Base-by-base conservation (phyloP, 2,329 filamentous ascomycete species). In the Cladophialophora immunda region DNA sequence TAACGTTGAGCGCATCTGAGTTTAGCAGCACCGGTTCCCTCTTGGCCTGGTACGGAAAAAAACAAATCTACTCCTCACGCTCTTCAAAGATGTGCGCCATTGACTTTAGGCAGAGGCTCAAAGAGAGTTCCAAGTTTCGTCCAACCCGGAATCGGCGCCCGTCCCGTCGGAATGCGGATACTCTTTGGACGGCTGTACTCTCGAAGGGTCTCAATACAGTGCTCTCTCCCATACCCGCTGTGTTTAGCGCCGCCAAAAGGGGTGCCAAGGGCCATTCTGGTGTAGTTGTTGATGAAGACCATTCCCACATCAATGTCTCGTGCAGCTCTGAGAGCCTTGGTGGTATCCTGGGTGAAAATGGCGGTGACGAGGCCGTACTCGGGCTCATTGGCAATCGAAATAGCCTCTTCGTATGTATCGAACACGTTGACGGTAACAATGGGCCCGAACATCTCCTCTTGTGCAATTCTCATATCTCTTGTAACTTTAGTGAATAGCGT, bases 161-260 rank as follows among this genome's bases (percentile, higher is more conserved):
- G n/a, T n/a, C n/a, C n/a, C n/a, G n/a, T n/a, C n/a, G n/a, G n/a
- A n/a, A n/a, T n/a, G n/a, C n/a, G n/a, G n/a, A n/a, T n/a, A n/a
- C n/a, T n/a, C n/a, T n/a, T n/a, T n/a, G n/a, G n/a, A n/a, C 29
- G 29, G 8, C 29, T 30, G 29, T 88, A 90, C 75, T 90, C 88
- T 3, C 84, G 80, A 60, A 90, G 76, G 0, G 86, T 87, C 30
- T 67, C 60, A 4, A 77, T 71, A 1, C 83, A 80, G 68, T 86
- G 85, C 78, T 95, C 92, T 62, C 90, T 88, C 52, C 92, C 92
- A 67, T 94, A 91, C 68, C 92, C 92, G 27, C 83, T 87, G 80
- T 93, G 86, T 81, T 94, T 94, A 83, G 86, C 92, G 0, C 92
- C 92, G 63, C 90, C 90, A 72, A 94, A 94, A 29, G 86, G 86